Conservation (phyloP, 306 rosid species). For the Prunus davidiana region DNA sequence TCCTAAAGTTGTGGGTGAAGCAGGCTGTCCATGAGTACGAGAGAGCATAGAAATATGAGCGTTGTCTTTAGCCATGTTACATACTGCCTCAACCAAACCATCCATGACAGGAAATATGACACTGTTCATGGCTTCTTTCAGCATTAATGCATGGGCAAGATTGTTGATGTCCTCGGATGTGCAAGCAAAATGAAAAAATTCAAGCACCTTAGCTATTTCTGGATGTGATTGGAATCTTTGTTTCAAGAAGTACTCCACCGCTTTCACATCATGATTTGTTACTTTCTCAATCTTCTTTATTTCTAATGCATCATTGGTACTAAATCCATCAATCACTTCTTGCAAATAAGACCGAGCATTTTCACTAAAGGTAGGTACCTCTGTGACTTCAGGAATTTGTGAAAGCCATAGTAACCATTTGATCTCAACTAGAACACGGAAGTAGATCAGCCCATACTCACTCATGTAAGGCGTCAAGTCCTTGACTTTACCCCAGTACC, state of each 20-base stretch:
- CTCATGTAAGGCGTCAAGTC: constrained; percentile 55
- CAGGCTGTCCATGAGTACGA: constrained; percentile 96
- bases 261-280: constrained; percentile 87
- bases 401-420: constrained; percentile 76
- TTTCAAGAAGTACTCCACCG: constrained; percentile 85
- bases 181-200: constrained; percentile 88
- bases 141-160: constrained; percentile 85
- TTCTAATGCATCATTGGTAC: constrained; percentile 59
- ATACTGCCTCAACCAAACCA: constrained; percentile 50
- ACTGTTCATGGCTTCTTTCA: constrained; percentile 59
- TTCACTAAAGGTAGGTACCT: constrained; percentile 71
- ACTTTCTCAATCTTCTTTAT: constrained; percentile 69
- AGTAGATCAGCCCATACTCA: constrained; percentile 58
- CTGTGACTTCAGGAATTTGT: constrained; percentile 56
- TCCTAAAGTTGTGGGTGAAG: constrained; percentile 92
- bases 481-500: constrained; percentile 60
- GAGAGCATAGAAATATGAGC: constrained; percentile 79
- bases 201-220: constrained; percentile 80
- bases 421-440: constrained; percentile 63
- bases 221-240: constrained; percentile 63
- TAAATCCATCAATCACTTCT: constrained; percentile 50
- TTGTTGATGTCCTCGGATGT: constrained; percentile 93
- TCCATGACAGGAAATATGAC: constrained; percentile 71
- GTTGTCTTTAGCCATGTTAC: constrained; percentile 58
- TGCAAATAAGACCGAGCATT: constrained; percentile 51